phyloP scores from a whole-genome alignment of 495 filamentous ascomycete species.

The Trichocladium uniseriatum region DNA sequence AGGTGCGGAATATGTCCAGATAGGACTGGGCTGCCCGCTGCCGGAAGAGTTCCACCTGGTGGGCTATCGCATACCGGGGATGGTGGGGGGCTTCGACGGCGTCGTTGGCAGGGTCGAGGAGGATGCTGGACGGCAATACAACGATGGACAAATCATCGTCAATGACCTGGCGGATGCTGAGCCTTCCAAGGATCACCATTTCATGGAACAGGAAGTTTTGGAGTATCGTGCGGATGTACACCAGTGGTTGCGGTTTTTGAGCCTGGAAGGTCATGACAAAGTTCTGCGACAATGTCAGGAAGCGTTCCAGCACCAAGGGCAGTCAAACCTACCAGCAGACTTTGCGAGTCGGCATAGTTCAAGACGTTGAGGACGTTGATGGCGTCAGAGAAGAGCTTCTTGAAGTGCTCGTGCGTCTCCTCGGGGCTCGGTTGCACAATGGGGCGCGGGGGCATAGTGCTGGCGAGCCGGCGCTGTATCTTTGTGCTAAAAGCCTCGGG shows the following conservation, averaged over 20 bases:
- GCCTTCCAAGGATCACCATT: constrained; percentile 52
- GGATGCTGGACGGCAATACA: constrained; percentile 58
- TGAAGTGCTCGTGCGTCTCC: constrained; percentile 61
- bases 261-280: constrained; percentile 64
- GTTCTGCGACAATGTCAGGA: constrained; percentile 34
- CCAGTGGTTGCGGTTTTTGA: constrained; percentile 69
- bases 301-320: neutral
- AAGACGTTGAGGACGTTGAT: constrained; percentile 60
- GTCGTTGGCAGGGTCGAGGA: constrained; percentile 66
- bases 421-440: constrained; percentile 69
- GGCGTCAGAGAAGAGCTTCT: constrained; percentile 62
- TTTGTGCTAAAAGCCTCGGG: constrained; percentile 78
- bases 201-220: constrained; percentile 68
- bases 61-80: constrained; percentile 64
- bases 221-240: constrained; percentile 75
- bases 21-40: constrained; percentile 66
- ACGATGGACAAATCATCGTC: constrained; percentile 70
- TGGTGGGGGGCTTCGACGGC: constrained; percentile 67
- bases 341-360: constrained; percentile 57
- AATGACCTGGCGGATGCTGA: constrained; percentile 63
- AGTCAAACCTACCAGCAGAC: constrained; percentile 46
- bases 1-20: constrained; percentile 67
- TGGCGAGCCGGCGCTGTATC: constrained; percentile 79
- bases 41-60: constrained; percentile 72
- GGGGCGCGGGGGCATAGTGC: constrained; percentile 84